Base-by-base conservation (phyloP, 192 early-diverging fungal genomes). In the Geranomyces michiganensis region DNA sequence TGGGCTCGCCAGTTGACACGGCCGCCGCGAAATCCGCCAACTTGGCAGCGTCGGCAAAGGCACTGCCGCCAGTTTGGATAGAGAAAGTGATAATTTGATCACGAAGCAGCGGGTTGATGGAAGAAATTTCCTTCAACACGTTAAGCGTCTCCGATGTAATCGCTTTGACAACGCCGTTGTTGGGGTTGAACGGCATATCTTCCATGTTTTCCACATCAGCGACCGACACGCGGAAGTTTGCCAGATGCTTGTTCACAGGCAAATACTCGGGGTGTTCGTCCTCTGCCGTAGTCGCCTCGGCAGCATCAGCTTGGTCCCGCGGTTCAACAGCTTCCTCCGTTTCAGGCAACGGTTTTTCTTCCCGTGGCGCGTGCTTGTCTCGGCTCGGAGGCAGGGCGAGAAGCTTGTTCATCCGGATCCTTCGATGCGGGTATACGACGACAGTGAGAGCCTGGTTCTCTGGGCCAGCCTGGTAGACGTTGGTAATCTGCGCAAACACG, bases 71-170 rank as follows among this genome's bases (percentile, higher is more conserved):
- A 27, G 94, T 92, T 78, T 97, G 95, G 84, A 96, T 95, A 55
- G 92, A 93, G 78, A 99, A 96, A 73, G 92, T 93, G 65, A 96
- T 92, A 74, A 99, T 99, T 82, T 99, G 97, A 81, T 99, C 97
- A 32, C 97, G 89, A 80, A 99, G 92, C 47, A 99, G 88, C 12
- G 95, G 94, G 75, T 98, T 99, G 74, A 96, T 76, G 9, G 90
- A 84, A 7, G 94, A 93, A 68, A 99, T 97, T 77, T 99, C 97
- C 77, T 95, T 95, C 73, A 99, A 91, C 12, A 96, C 94, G 1
- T 93, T 92, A 9, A 99, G 90, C 65, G 97, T 96, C 79, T 99
- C 97, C 0, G 91, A 92, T 29, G 94, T 95, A 31, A 92, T 90
- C 26, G 97, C 97, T 31, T 93, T 92, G 33, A 99, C 85, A 10